Base-by-base conservation (phyloP, 1,284 basidiomycete genomes). In the Retiboletus flavoniger region DNA sequence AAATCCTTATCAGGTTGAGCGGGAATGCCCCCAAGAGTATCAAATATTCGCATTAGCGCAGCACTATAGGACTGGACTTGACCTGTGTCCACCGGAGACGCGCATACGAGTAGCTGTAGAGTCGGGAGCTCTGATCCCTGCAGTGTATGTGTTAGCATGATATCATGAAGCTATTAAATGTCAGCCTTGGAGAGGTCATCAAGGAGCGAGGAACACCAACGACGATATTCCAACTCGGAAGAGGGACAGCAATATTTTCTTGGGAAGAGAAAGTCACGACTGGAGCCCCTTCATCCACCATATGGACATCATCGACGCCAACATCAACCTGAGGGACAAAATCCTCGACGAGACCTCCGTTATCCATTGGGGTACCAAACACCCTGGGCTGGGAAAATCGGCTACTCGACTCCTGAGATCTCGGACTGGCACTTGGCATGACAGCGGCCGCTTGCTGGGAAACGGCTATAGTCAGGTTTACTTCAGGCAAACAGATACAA, bases 81-180 rank as follows among this genome's bases (percentile, higher is more conserved):
- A 34, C 64, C 64, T 1, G 59, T 48, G 17, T 72, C 59, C 13
- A 68, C 58, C 3, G 69, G 69, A 7, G 72, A 60, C 11, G 72
- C 65, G 42, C 76, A 74, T 42, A 87, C 68, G 32, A 90, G 74
- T 13, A 75, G 61, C 57, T 88, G 85, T 7, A 90, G 71, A 4
- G 85, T 84, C 17, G 77, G 67, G 11, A 72, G 64, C 4, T 66
- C 65, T 32, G 67, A 72, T 24, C 65, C 65, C 6, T 72, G 68
- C 28, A 72, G 63, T 5, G 73, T 72, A 66, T 90, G 87, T 2
- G 78, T 81, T 49, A 88, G 66, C 13, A 89, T 65, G 26, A 85
- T 73, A 44, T 78, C 75, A 57, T 78, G 80, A 44, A 89, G 68
- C 87, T 89, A 55, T 60, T 7, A 39, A 28, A 46, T 4, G 43